Conservation (phyloP, 2,329 filamentous ascomycete species). For the Cercospora nicotianae region DNA sequence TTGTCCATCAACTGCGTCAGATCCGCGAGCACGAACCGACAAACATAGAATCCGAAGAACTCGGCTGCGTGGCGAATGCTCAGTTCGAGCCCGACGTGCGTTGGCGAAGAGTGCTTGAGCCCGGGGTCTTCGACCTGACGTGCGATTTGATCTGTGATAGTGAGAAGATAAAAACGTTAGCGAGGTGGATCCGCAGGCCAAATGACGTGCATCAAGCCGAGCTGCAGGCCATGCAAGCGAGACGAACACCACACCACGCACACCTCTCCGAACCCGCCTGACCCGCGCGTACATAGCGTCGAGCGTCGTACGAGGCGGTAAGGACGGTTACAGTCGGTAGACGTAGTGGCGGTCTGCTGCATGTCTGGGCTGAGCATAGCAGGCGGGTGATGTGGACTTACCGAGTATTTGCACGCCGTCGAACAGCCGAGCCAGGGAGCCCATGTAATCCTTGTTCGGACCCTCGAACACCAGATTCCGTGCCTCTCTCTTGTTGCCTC, state of each 20-base stretch:
- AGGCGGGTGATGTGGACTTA: conserved; percentile 51
- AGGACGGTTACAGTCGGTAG: conserved; percentile 6
- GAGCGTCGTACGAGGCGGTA: conserved; percentile 8
- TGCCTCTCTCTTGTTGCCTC: conserved; percentile 53
- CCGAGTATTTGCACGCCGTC: conserved; percentile 91
- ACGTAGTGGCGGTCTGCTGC: conserved; percentile 18
- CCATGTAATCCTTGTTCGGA: conserved; percentile 88
- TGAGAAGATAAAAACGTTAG: conserved; percentile 13
- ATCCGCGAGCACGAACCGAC: conserved; percentile 89
- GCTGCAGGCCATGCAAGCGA: conserved; percentile 20
- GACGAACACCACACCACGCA: conserved; percentile 4
- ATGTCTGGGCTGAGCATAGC: neutral
- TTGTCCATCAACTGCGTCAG: conserved; percentile 86
- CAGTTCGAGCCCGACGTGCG: conserved; percentile 91
- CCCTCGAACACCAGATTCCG: conserved; percentile 71
- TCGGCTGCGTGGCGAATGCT: conserved; percentile 91
- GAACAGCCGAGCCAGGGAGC: conserved; percentile 82
- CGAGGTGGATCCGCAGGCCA: conserved; percentile 10
- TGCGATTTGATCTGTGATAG: conserved; percentile 77
- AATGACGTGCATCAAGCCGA: conserved; percentile 15
- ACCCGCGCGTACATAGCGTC: neutral
- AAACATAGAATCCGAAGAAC: conserved; percentile 96
- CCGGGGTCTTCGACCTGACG: conserved; percentile 95
- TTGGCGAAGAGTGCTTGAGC: conserved; percentile 85
- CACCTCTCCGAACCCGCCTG: neutral